These are phyloP conservation scores for Hemerocallis citrina DNA, from an alignment of 106 monocot species.

Conservation along the genomic window DNA sequence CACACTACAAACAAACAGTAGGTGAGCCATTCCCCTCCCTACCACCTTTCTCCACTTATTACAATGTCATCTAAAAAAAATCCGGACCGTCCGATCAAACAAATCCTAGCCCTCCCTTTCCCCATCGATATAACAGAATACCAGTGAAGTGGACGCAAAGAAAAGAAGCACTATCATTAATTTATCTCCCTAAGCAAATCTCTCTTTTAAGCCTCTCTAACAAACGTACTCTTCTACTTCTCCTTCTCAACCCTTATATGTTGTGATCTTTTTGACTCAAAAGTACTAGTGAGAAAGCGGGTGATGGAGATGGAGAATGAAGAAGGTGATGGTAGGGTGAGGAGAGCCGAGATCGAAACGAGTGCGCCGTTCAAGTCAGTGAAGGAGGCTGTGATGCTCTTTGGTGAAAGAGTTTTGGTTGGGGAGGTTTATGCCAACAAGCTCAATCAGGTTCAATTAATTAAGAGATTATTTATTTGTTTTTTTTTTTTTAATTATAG, in stretches of 20 bases:
- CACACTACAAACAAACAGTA: too few relatives aligned
- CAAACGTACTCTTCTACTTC: background rate
- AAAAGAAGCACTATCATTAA: slow-evolving; percentile 37
- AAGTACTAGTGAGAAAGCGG: too few relatives aligned
- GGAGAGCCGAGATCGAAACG: slow-evolving; percentile 62
- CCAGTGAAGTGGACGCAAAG: slow-evolving; percentile 74
- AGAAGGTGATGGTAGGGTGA: background rate
- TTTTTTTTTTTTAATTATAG: too few relatives aligned
- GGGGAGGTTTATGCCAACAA: slow-evolving; percentile 36
- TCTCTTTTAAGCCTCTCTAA: slow-evolving; percentile 1
- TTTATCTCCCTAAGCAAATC: slow-evolving; percentile 15
- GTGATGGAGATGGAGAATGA: background rate
- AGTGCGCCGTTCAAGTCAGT: slow-evolving; percentile 60
- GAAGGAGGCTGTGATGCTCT: slow-evolving; percentile 65
- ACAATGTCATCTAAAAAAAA: too few relatives aligned
- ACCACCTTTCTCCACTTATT: too few relatives aligned
- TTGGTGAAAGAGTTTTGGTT: slow-evolving; percentile 57
- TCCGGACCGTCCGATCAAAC: too few relatives aligned
- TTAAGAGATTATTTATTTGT: too few relatives aligned
- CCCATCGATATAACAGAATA: slow-evolving; percentile 16
- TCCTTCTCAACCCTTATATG: background rate
- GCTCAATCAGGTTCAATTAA: slow-evolving; percentile 27
- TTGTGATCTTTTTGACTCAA: too few relatives aligned
- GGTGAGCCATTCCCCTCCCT: background rate
- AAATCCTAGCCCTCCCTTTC: background rate